Base-by-base conservation (phyloP, 225 moss, liverwort and hornwort genomes). In the Polytrichum formosum region DNA sequence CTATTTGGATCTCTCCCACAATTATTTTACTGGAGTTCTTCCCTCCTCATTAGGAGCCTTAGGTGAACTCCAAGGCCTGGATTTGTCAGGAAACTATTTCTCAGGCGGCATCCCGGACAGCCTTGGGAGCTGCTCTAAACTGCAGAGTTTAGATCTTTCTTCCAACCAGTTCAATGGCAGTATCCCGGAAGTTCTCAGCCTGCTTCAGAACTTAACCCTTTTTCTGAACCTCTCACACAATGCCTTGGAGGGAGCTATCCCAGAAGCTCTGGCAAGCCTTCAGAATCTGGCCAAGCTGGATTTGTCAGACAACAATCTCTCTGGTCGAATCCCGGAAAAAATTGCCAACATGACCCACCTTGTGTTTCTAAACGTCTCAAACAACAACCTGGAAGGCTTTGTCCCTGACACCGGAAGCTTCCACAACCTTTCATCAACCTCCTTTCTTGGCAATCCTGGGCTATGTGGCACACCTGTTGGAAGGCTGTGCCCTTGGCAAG, bases 61-160 rank as follows among this genome's bases (percentile, higher is more conserved):
- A 23, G 53, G 55, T 62, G 77, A 68, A 22, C 77, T 88, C 7
- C 37, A 58, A 2, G 80, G 69, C 7, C 69, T 88, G 70, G 76
- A 85, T 35, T 68, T 88, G 26, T 82, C 85, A 0, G 73, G 80
- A 31, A 88, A 88, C 46, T 37, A 60, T 0, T 75, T 88, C 54
- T 72, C 73, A 1, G 88, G 88, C 5, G 58, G 31, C 62, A n/a
- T 85, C n/a, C 82, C 88, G 28, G 16, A 22, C 18, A 76, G 70
- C 53, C 62, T 85, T 18, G 82, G 82, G 27, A 88, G 76, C 60
- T 80, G 78, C 60, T 64, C 78, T 20, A 78, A 77, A 53, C 55
- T 89, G 55, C 67, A 72, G 70, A 81, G 75, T 55, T 58, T 89
- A 68, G 81, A 89, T 53, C 62, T 88, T 10, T 79, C 83, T 4